phyloP scores from a whole-genome alignment of 106 monocot genomes.

The Triglochin maritima region DNA sequence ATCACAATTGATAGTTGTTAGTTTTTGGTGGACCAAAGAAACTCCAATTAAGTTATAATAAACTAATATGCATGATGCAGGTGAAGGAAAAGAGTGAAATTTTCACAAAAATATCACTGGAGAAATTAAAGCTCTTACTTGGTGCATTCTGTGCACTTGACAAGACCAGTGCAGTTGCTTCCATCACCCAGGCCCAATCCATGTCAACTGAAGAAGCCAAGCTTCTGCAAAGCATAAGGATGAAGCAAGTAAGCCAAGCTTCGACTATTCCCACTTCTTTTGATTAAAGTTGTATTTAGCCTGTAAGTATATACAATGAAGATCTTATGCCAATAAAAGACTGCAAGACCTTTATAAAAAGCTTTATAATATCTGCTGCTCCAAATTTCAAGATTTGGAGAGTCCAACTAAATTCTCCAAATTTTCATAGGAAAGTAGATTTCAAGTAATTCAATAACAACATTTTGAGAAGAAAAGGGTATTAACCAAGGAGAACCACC shows the following conservation, averaged over 20 bases:
- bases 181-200: conserved; percentile 25
- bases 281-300: neutral
- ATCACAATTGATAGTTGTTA: neutral
- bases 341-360: neutral
- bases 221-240: conserved; percentile 30
- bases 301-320: neutral
- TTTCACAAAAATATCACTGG: conserved; percentile 24
- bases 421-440: no score
- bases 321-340: neutral
- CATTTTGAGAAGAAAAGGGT: no score
- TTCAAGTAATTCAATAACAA: no score
- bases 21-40: neutral
- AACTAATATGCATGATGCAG: conserved; percentile 7
- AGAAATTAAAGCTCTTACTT: conserved; percentile 38
- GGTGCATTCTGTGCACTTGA: conserved; percentile 36
- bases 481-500: no score
- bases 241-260: conserved; percentile 29
- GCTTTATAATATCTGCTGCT: neutral
- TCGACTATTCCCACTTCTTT: neutral
- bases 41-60: neutral
- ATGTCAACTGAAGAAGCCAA: conserved; percentile 18
- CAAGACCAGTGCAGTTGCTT: conserved; percentile 17
- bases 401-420: no score
- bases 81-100: conserved; percentile 27
- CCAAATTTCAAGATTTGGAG: neutral